These are phyloP conservation scores for Calonectria pteridis DNA, from an alignment of 2,329 filamentous ascomycete species.

Conservation along the genomic window DNA sequence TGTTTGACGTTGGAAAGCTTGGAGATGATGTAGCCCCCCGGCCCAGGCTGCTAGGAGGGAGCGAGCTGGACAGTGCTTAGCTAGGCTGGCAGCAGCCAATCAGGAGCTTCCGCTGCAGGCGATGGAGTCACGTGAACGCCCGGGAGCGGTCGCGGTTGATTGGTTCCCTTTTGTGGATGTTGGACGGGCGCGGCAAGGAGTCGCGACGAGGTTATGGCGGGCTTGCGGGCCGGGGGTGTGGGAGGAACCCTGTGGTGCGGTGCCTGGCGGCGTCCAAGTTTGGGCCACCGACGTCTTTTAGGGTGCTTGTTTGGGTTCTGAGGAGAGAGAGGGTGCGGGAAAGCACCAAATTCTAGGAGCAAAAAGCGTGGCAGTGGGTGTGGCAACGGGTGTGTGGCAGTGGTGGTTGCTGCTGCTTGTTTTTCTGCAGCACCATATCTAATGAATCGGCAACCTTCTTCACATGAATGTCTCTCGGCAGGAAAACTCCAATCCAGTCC, in stretches of 20 bases:
- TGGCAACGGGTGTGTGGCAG: neutral
- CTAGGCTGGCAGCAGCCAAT: conserved; percentile 39
- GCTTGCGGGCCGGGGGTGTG: conserved; percentile 27
- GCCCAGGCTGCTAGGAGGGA: conserved; percentile 38
- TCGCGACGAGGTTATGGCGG: conserved; percentile 17
- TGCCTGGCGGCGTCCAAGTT: conserved; percentile 24
- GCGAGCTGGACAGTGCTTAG: conserved; percentile 36
- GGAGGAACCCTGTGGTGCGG: conserved; percentile 25
- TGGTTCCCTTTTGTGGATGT: conserved; percentile 31
- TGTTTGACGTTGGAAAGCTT: conserved; percentile 39
- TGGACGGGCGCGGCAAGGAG: neutral
- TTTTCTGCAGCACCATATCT: neutral
- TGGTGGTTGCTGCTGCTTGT: neutral
- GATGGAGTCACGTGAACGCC: conserved; percentile 19
- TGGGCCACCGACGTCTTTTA: conserved; percentile 22
- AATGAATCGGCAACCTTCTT: neutral
- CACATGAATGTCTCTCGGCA: neutral
- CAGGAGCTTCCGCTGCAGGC: neutral
- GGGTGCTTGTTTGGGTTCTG: neutral
- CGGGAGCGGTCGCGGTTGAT: neutral
- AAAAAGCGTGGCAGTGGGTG: neutral
- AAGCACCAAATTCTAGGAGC: neutral
- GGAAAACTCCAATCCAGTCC: neutral
- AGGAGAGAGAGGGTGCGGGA: neutral
- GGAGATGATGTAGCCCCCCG: conserved; percentile 47